Evolutionary conservation across 306 rosid genomes (phyloP).

Genomic region (Vigna trinervia): DNA sequence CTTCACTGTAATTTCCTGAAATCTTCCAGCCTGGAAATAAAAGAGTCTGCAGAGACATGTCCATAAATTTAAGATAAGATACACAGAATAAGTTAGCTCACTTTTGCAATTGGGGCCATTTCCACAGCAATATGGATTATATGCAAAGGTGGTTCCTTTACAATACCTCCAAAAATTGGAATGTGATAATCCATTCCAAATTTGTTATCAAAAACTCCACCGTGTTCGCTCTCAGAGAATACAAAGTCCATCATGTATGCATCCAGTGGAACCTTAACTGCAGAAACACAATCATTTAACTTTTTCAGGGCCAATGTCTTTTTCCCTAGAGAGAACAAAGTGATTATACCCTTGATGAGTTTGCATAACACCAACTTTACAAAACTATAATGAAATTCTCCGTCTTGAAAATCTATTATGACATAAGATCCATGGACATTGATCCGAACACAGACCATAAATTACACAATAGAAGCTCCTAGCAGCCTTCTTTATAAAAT

Average conservation of each 20-base stretch:
- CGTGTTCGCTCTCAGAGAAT: constrained; percentile 87
- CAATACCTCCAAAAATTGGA: constrained; percentile 79
- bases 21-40: constrained; percentile 12
- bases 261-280: constrained; percentile 92
- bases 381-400: neutral
- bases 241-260: constrained; percentile 96
- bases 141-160: constrained; percentile 94
- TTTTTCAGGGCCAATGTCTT: constrained; percentile 37
- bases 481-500: constrained; percentile 24
- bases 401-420: constrained; percentile 18
- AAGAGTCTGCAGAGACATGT: constrained; percentile 18
- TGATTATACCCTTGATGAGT: constrained; percentile 28
- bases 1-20: constrained; percentile 14
- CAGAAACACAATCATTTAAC: constrained; percentile 49
- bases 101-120: constrained; percentile 99
- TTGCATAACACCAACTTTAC: constrained; percentile 26
- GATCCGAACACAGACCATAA: constrained; percentile 17
- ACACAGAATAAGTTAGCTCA: constrained; percentile 36
- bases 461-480: constrained; percentile 12
- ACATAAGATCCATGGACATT: constrained; percentile 23
- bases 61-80: constrained; percentile 20
- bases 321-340: constrained; percentile 31
- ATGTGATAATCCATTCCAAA: constrained; percentile 89
- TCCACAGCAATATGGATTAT: constrained; percentile 93
- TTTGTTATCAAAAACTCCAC: constrained; percentile 89